Conservation (phyloP, 2,329 filamentous ascomycete genomes). For the Aspergillus intermedius region DNA sequence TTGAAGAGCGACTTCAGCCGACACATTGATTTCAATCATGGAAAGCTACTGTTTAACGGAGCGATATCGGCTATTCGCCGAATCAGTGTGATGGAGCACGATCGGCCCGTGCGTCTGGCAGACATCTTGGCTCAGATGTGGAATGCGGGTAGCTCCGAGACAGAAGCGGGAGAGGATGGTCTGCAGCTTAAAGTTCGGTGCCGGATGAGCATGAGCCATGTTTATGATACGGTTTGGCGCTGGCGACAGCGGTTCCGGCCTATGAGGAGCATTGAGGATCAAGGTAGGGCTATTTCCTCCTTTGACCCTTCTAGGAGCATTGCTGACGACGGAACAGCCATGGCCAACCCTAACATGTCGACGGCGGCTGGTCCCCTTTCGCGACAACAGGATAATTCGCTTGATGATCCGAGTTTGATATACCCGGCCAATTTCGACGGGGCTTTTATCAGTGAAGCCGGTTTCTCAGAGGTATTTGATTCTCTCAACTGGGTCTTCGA, state of each 20-base stretch:
- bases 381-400: conserved; percentile 24
- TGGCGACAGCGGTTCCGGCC: conserved; percentile 61
- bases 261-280: conserved; percentile 54
- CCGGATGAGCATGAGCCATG: conserved; percentile 59
- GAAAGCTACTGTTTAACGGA: conserved; percentile 51
- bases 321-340: conserved; percentile 13
- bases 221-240: conserved; percentile 61
- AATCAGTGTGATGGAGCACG: conserved; percentile 56
- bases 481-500: conserved; percentile 90
- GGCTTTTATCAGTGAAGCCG: conserved; percentile 35
- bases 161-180: conserved; percentile 27
- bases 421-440: conserved; percentile 31
- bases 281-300: conserved; percentile 49
- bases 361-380: conserved; percentile 18
- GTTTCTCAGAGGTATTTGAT: conserved; percentile 72
- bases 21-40: conserved; percentile 49
- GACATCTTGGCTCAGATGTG: conserved; percentile 60
- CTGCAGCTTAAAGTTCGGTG: conserved; percentile 58
- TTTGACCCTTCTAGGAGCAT: not conserved
- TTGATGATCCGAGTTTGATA: conserved; percentile 26
- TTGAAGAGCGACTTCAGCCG: conserved; percentile 56
- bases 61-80: conserved; percentile 53
- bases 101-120: conserved; percentile 56
- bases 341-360: conserved; percentile 33
- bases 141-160: conserved; percentile 42